A percentile compares a stretch with the other conserved stretches of the same genome.
These are phyloP conservation scores for Trichoderma cornu-damae DNA, from an alignment of 2,329 filamentous ascomycete genomes.

Conservation along the genomic window DNA sequence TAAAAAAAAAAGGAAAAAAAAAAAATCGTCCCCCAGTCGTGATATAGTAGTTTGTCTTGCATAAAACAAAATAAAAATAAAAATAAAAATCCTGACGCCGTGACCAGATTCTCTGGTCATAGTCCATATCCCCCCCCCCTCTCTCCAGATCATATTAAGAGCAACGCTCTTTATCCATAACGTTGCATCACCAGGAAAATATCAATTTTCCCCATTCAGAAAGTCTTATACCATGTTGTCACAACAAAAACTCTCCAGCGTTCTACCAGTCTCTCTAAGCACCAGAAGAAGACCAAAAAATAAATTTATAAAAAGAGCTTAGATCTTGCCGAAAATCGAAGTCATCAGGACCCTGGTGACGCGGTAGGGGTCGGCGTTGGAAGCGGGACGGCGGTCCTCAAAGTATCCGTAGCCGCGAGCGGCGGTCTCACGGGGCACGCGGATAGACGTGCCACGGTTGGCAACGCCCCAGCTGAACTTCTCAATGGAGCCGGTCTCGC, in stretches of 20 bases:
- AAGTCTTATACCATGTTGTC: no score
- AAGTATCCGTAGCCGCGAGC: slow-evolving; percentile 94
- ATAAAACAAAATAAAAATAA: no score
- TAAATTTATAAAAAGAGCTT: slow-evolving; percentile 18
- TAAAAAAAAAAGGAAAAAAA: no score
- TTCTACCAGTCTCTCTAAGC: no score
- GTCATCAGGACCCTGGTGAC: slow-evolving; percentile 74
- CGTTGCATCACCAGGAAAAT: not conserved
- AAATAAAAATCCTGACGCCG: not conserved
- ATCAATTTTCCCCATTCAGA: not conserved
- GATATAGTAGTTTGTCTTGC: not conserved
- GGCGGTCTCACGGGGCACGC: slow-evolving; percentile 80
- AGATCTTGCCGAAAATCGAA: slow-evolving; percentile 47
- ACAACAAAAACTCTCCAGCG: no score
- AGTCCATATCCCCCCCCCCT: not conserved
- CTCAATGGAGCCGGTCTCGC: slow-evolving; percentile 93
- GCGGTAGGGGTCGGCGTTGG: slow-evolving; percentile 83
- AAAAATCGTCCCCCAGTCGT: not conserved
- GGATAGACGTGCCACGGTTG: slow-evolving; percentile 90
- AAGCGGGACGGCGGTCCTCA: slow-evolving; percentile 76
- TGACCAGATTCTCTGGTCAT: not conserved
- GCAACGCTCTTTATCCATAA: not conserved
- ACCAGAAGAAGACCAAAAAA: no score
- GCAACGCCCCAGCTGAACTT: slow-evolving; percentile 91
- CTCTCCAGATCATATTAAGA: slow-evolving; percentile 7